phyloP scores from a whole-genome alignment of 441 rosid genomes.

The Monsonia emarginata region DNA sequence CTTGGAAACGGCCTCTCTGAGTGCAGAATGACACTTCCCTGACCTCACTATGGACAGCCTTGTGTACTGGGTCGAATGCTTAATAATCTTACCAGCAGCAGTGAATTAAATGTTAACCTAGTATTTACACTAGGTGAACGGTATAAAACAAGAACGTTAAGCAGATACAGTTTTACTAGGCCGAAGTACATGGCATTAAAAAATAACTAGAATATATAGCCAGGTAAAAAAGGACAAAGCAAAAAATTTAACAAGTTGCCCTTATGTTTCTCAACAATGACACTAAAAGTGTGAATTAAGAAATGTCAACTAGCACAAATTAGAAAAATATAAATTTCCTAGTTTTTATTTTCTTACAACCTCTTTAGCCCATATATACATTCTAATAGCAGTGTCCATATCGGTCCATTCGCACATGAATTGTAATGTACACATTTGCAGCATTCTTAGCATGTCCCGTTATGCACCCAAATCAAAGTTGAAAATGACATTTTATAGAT shows the following conservation, averaged over 20 bases:
- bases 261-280: neutral
- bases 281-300: neutral
- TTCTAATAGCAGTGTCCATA: neutral
- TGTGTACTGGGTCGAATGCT: neutral
- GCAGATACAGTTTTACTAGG: neutral
- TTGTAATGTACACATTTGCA: neutral
- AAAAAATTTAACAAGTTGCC: neutral
- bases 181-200: neutral
- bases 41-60: neutral
- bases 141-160: neutral
- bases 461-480: constrained; percentile 1
- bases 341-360: neutral
- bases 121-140: neutral
- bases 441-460: neutral
- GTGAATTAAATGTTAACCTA: neutral
- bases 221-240: neutral
- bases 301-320: neutral
- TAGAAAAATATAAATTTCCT: neutral
- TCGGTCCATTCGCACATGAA: neutral
- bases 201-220: neutral
- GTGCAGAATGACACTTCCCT: neutral
- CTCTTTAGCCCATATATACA: neutral
- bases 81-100: constrained; percentile 1
- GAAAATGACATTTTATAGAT: neutral
- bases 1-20: neutral